Conservation (phyloP, 2,329 filamentous ascomycete species). For the Sporothrix variecibatus region DNA sequence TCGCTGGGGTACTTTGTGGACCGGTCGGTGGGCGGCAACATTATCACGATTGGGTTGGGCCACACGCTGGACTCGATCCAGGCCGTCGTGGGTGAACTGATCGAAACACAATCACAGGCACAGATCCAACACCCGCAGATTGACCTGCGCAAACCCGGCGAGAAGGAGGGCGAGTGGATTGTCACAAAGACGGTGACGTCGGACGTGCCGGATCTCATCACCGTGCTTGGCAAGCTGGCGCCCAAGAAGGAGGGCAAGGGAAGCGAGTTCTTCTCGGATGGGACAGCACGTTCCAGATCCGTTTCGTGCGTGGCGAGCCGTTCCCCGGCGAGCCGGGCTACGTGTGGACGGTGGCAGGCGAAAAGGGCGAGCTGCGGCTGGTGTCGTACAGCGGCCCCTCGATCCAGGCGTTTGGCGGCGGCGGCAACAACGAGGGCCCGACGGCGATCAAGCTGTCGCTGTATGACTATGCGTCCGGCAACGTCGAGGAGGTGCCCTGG, state of each 20-base stretch:
- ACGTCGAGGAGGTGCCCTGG: slow-evolving; percentile 47
- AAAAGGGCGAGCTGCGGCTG: slow-evolving; percentile 53
- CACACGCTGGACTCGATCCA: slow-evolving; percentile 52
- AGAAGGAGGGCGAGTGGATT: neutral
- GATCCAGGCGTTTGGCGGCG: slow-evolving; percentile 30
- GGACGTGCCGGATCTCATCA: slow-evolving; percentile 38
- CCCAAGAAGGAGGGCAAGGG: slow-evolving; percentile 32
- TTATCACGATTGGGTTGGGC: slow-evolving; percentile 45
- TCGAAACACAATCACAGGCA: slow-evolving; percentile 43
- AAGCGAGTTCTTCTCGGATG: slow-evolving; percentile 7
- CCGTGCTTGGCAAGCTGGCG: slow-evolving; percentile 40
- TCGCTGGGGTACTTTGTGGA: slow-evolving; percentile 52
- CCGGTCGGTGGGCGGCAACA: slow-evolving; percentile 49
- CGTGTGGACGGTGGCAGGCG: slow-evolving; percentile 54
- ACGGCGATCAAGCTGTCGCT: slow-evolving; percentile 51
- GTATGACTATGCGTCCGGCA: slow-evolving; percentile 50
- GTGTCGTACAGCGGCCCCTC: slow-evolving; percentile 36
- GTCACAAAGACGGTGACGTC: slow-evolving; percentile 29
- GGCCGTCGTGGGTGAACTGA: slow-evolving; percentile 49
- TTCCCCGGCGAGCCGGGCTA: slow-evolving; percentile 51
- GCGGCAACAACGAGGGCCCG: slow-evolving; percentile 43
- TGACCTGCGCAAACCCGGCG: slow-evolving; percentile 36
- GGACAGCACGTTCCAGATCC: slow-evolving; percentile 46
- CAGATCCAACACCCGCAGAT: slow-evolving; percentile 49
- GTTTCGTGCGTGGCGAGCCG: slow-evolving; percentile 50